These are phyloP conservation scores for Clavispora phyllophila DNA, from an alignment of 805 yeast species.

Conservation along the genomic window DNA sequence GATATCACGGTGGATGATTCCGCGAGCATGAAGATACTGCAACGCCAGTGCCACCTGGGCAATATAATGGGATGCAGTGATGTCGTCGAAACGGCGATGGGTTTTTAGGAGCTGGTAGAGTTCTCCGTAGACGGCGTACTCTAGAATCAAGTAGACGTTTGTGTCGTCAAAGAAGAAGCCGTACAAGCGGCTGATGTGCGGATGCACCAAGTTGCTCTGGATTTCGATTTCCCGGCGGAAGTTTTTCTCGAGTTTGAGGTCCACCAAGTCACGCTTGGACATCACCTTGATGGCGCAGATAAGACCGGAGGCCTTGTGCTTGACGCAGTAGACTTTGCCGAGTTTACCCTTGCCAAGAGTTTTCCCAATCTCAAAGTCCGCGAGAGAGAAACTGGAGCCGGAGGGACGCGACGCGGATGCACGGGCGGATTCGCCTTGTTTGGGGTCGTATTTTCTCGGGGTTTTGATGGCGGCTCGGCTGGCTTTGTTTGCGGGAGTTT, in stretches of 20 bases:
- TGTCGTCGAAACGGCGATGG: slow-evolving; percentile 67
- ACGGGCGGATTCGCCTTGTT: neutral
- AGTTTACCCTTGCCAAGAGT: slow-evolving; percentile 90
- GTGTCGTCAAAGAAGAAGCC: slow-evolving; percentile 81
- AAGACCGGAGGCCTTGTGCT: slow-evolving; percentile 68
- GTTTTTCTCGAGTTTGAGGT: slow-evolving; percentile 75
- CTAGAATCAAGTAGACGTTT: slow-evolving; percentile 79
- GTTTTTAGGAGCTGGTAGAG: slow-evolving; percentile 66
- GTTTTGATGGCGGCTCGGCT: neutral
- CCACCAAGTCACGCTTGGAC: slow-evolving; percentile 75
- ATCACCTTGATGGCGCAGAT: slow-evolving; percentile 88
- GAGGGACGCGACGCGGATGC: neutral
- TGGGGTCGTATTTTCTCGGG: neutral
- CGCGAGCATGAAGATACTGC: slow-evolving; percentile 68
- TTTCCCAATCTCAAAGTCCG: slow-evolving; percentile 82
- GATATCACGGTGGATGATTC: slow-evolving; percentile 85
- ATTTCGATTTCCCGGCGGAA: slow-evolving; percentile 89
- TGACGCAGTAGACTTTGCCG: slow-evolving; percentile 88
- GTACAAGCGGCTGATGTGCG: slow-evolving; percentile 72
- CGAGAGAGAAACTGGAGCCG: slow-evolving; percentile 17
- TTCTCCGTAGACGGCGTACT: slow-evolving; percentile 83
- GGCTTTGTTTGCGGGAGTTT: neutral
- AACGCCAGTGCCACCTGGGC: slow-evolving; percentile 81
- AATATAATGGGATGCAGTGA: slow-evolving; percentile 71
- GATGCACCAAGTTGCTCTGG: slow-evolving; percentile 74